Percentiles rank a stretch among this genome's conserved stretches.
These are phyloP conservation scores for Oehlia diaphana DNA, from an alignment of 192 early-diverging fungal species.

Conservation along the genomic window DNA sequence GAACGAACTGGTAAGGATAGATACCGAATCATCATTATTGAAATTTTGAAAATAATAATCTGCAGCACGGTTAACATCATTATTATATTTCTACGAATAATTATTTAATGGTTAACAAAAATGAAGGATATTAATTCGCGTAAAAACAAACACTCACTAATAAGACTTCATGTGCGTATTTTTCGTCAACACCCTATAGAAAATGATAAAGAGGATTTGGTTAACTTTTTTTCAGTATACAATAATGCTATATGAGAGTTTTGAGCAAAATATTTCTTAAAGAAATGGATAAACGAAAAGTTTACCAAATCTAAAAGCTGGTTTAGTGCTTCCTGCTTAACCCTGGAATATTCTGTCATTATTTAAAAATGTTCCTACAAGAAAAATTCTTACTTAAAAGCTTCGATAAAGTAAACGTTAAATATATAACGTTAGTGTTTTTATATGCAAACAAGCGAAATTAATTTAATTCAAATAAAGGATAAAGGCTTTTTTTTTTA, in stretches of 20 bases:
- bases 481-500: too few relatives aligned
- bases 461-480: too few relatives aligned
- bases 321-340: not conserved
- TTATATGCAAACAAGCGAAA: not conserved
- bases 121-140: not conserved
- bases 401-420: too few relatives aligned
- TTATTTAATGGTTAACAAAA: too few relatives aligned
- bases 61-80: not conserved
- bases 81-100: conserved; percentile 8
- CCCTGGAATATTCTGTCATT: not conserved
- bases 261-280: too few relatives aligned
- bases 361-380: not conserved
- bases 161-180: not conserved
- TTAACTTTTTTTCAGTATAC: not conserved
- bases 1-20: not conserved
- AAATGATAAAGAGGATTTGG: not conserved
- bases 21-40: not conserved
- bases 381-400: too few relatives aligned
- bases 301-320: not conserved
- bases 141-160: not conserved
- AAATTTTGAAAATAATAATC: not conserved
- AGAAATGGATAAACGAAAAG: too few relatives aligned
- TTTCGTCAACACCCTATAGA: not conserved
- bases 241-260: too few relatives aligned
- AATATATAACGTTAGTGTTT: not conserved